Conservation (phyloP, 2,329 filamentous ascomycete genomes). For the Beauveria pseudobassiana region DNA sequence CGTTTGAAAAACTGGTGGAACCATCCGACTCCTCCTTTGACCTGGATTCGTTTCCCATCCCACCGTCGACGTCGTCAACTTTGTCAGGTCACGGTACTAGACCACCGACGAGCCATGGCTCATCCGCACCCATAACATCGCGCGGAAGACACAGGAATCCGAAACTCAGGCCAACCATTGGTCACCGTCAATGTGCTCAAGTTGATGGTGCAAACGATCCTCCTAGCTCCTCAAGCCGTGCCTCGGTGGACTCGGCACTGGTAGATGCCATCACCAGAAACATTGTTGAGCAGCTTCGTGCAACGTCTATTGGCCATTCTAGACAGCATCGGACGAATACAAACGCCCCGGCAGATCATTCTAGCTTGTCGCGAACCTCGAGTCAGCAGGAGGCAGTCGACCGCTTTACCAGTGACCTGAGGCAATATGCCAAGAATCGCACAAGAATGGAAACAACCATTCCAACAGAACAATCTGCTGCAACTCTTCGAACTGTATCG, state of each 20-base stretch:
- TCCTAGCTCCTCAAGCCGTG: conserved; percentile 20
- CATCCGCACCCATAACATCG: neutral
- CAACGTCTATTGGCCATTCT: conserved; percentile 26
- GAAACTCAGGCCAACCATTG: neutral
- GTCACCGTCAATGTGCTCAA: neutral
- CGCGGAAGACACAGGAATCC: neutral
- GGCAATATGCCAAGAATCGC: conserved; percentile 20
- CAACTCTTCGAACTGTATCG: conserved; percentile 42
- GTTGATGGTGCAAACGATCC: conserved; percentile 6
- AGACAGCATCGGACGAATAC: neutral
- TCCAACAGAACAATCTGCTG: conserved; percentile 25
- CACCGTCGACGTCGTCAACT: conserved; percentile 13
- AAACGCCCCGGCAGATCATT: neutral
- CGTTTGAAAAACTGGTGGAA: neutral
- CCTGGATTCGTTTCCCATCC: conserved; percentile 18
- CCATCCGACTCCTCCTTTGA: conserved; percentile 17
- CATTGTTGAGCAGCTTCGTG: conserved; percentile 36
- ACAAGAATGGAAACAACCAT: neutral
- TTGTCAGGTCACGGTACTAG: neutral
- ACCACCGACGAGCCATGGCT: neutral
- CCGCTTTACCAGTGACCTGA: conserved; percentile 25
- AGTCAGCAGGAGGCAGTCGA: conserved; percentile 36
- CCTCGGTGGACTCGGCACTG: conserved; percentile 30
- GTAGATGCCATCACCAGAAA: conserved; percentile 38
- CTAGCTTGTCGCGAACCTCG: conserved; percentile 32